Percentiles rank a stretch among this genome's conserved stretches.
Evolutionary conservation across 768 basidiomycete genomes (phyloP).

Genomic region (Panaeolus cyanescens): DNA sequence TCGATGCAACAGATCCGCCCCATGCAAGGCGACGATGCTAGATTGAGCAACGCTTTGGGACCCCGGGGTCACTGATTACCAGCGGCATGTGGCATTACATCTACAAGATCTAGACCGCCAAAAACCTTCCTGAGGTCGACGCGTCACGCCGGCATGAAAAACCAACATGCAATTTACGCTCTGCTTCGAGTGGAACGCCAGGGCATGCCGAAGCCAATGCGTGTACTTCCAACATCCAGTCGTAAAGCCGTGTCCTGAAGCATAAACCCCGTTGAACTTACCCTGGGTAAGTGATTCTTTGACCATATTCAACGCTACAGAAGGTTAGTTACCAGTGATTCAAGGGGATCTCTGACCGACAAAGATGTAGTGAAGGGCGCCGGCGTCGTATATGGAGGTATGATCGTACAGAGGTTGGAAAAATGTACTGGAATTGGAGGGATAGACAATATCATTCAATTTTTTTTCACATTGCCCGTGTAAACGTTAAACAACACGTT

Average conservation of each 20-base stretch:
- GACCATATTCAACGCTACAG: constrained; percentile 11
- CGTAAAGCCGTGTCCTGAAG: constrained; percentile 7
- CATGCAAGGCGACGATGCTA: constrained; percentile 55
- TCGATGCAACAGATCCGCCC: constrained; percentile 45
- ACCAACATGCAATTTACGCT: constrained; percentile 21
- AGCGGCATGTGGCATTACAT: constrained; percentile 32
- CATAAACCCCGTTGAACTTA: constrained; percentile 9
- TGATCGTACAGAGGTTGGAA: neutral
- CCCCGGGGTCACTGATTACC: constrained; percentile 47
- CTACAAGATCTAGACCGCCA: constrained; percentile 7
- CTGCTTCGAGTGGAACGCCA: no score
- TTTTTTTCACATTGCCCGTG: no score
- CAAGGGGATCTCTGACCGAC: constrained; percentile 9
- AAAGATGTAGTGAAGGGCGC: constrained; percentile 9
- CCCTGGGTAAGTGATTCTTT: constrained; percentile 12
- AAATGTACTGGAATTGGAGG: no score
- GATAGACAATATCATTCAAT: no score
- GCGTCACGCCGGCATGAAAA: no score
- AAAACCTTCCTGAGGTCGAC: constrained; percentile 27
- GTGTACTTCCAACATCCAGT: constrained; percentile 31
- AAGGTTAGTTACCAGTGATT: constrained; percentile 7
- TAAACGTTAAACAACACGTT: no score
- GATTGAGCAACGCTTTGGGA: constrained; percentile 54
- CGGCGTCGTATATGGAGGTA: neutral
- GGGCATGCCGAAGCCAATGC: no score